Evolutionary conservation across 352 stramenopile species (phyloP).

Genomic region (Globisporangium canariense): DNA sequence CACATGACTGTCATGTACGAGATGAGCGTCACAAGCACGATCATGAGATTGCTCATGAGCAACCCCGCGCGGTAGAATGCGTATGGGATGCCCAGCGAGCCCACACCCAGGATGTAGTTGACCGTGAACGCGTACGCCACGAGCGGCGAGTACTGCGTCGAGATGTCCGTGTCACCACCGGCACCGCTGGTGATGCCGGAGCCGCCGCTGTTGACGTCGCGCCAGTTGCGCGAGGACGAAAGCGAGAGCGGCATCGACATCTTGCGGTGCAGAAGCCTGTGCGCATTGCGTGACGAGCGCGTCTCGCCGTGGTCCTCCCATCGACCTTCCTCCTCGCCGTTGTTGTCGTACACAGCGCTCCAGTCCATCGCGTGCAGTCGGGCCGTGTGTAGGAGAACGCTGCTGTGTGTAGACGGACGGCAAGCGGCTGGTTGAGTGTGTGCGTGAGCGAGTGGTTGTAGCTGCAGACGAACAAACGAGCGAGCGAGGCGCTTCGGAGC

Average conservation of each 20-base stretch:
- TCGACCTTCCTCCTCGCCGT: conserved; percentile 51
- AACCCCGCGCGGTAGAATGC: conserved; percentile 81
- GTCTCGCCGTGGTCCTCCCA: conserved; percentile 75
- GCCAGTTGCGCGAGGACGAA: background rate
- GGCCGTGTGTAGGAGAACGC: background rate
- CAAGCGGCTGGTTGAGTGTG: background rate
- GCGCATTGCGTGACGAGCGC: conserved; percentile 62
- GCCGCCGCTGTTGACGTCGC: background rate
- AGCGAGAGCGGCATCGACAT: conserved; percentile 40
- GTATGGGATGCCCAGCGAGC: conserved; percentile 88
- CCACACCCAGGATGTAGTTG: conserved; percentile 92
- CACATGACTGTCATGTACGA: conserved; percentile 90
- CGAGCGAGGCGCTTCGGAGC: background rate
- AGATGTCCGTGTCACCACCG: background rate
- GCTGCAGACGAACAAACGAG: conserved; percentile 5
- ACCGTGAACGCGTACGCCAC: conserved; percentile 89
- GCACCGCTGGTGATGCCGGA: conserved; percentile 3
- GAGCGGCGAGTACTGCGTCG: conserved; percentile 56
- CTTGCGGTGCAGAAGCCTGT: conserved; percentile 64
- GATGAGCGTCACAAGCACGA: conserved; percentile 74
- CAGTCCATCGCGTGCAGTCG: conserved; percentile 52
- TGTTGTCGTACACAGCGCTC: conserved; percentile 74
- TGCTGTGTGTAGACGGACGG: background rate
- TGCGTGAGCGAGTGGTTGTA: background rate
- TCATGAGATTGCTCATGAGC: conserved; percentile 69